phyloP scores from a whole-genome alignment of 78 protist genomes.

The Acrasis kona region DNA sequence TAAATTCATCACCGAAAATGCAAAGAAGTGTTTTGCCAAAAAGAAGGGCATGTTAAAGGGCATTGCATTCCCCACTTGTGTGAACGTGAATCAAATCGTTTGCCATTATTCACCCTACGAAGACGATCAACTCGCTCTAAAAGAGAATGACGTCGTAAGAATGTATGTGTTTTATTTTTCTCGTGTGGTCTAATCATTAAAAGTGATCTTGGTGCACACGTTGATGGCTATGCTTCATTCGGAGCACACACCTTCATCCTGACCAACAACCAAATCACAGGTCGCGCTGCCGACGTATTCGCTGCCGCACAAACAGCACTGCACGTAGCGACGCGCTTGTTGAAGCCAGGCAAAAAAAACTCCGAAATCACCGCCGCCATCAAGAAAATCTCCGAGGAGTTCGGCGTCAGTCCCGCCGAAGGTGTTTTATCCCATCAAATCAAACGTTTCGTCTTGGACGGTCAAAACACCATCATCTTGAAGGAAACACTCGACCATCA shows the following conservation, averaged over 20 bases:
- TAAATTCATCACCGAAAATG: not conserved
- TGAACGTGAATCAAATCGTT: conserved; percentile 80
- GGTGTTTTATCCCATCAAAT: conserved; percentile 91
- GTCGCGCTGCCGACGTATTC: conserved; percentile 45
- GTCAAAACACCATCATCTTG: conserved; percentile 59
- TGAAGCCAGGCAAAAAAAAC: conserved; percentile 29
- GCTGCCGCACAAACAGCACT: conserved; percentile 86
- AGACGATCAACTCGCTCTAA: conserved; percentile 34
- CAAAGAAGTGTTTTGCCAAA: not conserved
- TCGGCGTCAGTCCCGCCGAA: conserved; percentile 54
- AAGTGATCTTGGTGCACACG: conserved; percentile 88
- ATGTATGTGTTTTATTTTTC: conserved; percentile 36
- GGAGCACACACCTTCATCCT: conserved; percentile 78
- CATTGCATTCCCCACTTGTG: conserved; percentile 92
- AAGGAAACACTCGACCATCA: conserved; percentile 39
- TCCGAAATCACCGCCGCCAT: conserved; percentile 59
- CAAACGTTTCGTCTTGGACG: conserved; percentile 72
- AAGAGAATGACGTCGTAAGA: conserved; percentile 87
- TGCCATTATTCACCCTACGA: conserved; percentile 91
- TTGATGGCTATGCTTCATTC: conserved; percentile 84
- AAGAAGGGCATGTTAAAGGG: conserved; percentile 54
- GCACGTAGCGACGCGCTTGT: conserved; percentile 55
- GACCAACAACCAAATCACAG: not conserved
- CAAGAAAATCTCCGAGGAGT: conserved; percentile 43
- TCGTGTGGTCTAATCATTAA: not conserved